These are phyloP conservation scores for Penicillium nucicola DNA, from an alignment of 495 filamentous ascomycete genomes.

Conservation along the genomic window DNA sequence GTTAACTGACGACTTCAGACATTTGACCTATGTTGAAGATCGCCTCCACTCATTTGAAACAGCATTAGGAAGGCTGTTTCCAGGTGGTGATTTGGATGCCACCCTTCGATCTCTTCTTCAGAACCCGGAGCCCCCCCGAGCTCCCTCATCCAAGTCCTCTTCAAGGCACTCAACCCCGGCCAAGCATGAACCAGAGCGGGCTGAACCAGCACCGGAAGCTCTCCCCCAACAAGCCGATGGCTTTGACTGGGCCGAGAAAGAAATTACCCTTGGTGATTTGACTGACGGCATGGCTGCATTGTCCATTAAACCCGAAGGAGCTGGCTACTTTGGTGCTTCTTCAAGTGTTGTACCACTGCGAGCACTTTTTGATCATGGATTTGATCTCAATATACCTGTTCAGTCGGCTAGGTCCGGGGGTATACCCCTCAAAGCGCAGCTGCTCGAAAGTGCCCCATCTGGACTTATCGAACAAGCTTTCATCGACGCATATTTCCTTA, in stretches of 20 bases:
- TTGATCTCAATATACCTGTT: conserved; percentile 43
- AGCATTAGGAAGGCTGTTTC: conserved; percentile 41
- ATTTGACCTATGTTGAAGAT: conserved; percentile 50
- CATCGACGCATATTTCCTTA: conserved; percentile 51
- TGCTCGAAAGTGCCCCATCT: conserved; percentile 40
- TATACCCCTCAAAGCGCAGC: conserved; percentile 38
- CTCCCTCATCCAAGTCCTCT: conserved; percentile 36
- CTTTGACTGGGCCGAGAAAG: conserved; percentile 52
- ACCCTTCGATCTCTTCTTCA: conserved; percentile 43
- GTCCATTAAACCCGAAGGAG: conserved; percentile 47
- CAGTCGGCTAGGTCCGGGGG: conserved; percentile 31
- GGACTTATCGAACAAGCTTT: conserved; percentile 44
- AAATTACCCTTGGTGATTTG: conserved; percentile 41
- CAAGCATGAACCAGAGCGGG: conserved; percentile 33
- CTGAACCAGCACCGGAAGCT: conserved; percentile 41
- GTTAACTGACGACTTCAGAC: conserved; percentile 26
- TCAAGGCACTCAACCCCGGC: conserved; percentile 40
- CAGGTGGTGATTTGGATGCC: conserved; percentile 45
- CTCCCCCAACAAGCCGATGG: conserved; percentile 49
- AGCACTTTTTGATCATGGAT: conserved; percentile 44
- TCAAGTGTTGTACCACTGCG: conserved; percentile 47
- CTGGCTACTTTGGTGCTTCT: conserved; percentile 51
- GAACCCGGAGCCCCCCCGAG: conserved; percentile 34
- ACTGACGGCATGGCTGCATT: conserved; percentile 54
- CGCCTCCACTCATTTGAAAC: conserved; percentile 45